Base-by-base conservation (phyloP, 83 land plant genomes). In the Diphasiastrum complanatum region DNA sequence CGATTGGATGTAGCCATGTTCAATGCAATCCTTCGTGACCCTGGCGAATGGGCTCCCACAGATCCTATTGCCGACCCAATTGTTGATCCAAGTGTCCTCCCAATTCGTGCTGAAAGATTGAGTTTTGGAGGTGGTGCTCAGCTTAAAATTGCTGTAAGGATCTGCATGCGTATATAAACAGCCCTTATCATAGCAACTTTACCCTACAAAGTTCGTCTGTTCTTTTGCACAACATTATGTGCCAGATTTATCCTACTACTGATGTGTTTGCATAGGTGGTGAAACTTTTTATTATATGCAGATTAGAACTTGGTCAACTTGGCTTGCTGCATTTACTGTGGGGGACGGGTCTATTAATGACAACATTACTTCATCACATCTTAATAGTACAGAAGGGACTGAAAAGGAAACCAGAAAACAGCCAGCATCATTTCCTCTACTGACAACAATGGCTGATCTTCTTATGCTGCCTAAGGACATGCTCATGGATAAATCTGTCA, bases 41-140 rank as follows among this genome's bases (percentile, higher is more conserved):
- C 85, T 22, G 86, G 75, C 19, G 78, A 84, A 46, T 87, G 89
- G 57, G 78, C 78, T 45, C 96, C 99, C 20, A 80, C 99, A 14
- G 99, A 93, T 77, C 99, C 99, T 29, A 66, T 93, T 24, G 86
- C 96, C 29, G 99, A 93, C 75, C 99, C 99, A 1, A 83, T 93
- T 34, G 68, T 73, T 27, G 89, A 93, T 60, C 56, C 80, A 26
- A 81, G 77, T 48, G 99, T 86, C 61, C 81, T 93, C 48, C 99
- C 99, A 27, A 93, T 93, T 59, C 85, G 84, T 10, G 80, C 79
- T 47, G 96, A 84, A 12, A 70, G 79, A 38, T 72, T 93, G 63
- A 89, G 88, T 51, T 93, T 93, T 72, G 96, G 96, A 38, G 78
- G 83, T 56, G 99, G 99, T 8, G 96, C 99, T n/a, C 96, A 89